These are phyloP conservation scores for Globisporangium irregulare DNA, from an alignment of 352 stramenopile genomes.

Conservation along the genomic window DNA sequence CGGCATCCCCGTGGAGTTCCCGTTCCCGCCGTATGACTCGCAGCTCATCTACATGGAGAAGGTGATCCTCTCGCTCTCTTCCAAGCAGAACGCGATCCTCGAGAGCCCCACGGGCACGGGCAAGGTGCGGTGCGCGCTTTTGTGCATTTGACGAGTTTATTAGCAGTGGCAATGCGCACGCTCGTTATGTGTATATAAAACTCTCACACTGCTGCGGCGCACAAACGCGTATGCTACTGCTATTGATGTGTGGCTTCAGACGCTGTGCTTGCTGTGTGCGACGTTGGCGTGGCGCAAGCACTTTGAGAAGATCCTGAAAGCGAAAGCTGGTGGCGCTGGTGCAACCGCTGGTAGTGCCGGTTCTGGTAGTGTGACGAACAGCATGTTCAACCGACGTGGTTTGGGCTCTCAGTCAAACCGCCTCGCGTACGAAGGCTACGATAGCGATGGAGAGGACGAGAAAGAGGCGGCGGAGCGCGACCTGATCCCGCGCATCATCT, in stretches of 20 bases:
- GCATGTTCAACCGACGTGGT: constrained; percentile 14
- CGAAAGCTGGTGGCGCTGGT: constrained; percentile 6
- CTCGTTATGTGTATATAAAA: background rate
- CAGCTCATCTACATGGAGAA: constrained; percentile 98
- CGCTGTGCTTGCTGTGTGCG: constrained; percentile 95
- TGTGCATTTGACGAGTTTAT: background rate
- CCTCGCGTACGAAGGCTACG: constrained; percentile 59
- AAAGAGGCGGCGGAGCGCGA: constrained; percentile 29
- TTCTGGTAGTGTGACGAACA: constrained; percentile 2
- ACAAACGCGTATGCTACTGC: background rate
- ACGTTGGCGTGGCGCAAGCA: constrained; percentile 92
- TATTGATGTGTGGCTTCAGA: constrained; percentile 40
- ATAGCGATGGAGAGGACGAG: constrained; percentile 22
- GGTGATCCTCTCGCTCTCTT: constrained; percentile 89
- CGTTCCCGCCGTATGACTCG: constrained; percentile 96
- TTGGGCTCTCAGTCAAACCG: background rate
- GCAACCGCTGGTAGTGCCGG: background rate
- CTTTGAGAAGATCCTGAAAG: constrained; percentile 50
- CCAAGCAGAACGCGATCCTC: constrained; percentile 94
- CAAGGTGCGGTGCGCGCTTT: constrained; percentile 62
- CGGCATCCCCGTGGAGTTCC: constrained; percentile 93
- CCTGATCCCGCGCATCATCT: constrained; percentile 93
- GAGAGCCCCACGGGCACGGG: constrained; percentile 98
- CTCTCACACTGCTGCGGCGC: background rate
- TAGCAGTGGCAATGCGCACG: background rate